These are phyloP conservation scores for Thelephora terrestris DNA, from an alignment of 1,284 basidiomycete species.

Conservation along the genomic window DNA sequence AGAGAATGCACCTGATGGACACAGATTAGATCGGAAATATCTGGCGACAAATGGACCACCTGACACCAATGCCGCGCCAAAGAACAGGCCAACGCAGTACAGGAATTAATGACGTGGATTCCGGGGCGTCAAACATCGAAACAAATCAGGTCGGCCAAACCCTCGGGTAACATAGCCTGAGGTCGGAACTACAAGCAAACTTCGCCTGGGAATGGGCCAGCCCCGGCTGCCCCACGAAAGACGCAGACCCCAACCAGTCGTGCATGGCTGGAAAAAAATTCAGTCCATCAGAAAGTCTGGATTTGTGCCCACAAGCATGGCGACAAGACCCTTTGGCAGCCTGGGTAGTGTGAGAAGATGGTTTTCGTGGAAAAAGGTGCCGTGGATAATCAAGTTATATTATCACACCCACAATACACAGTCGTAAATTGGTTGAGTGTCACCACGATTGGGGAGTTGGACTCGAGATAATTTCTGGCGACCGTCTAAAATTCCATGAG, in stretches of 20 bases:
- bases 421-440: background rate
- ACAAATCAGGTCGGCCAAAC: background rate
- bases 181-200: slow-evolving; percentile 38
- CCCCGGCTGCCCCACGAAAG: slow-evolving; percentile 56
- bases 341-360: background rate
- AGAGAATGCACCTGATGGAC: slow-evolving; percentile 22
- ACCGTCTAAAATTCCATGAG: slow-evolving; percentile 13
- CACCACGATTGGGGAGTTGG: no score
- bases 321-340: background rate
- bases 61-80: slow-evolving; percentile 25
- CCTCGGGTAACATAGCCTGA: background rate
- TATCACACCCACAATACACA: background rate
- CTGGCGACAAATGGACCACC: background rate
- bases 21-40: background rate
- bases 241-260: slow-evolving; percentile 51
- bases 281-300: background rate
- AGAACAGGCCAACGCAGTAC: slow-evolving; percentile 26
- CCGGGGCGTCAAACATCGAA: slow-evolving; percentile 21
- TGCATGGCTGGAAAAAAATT: slow-evolving; percentile 33
- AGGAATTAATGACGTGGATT: slow-evolving; percentile 26
- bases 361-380: slow-evolving; percentile 7
- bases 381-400: background rate
- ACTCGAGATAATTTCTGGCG: slow-evolving; percentile 22
- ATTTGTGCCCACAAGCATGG: background rate
- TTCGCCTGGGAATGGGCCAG: slow-evolving; percentile 61